phyloP scores from a whole-genome alignment of 768 basidiomycete species.

The Tephrocybe sp. region DNA sequence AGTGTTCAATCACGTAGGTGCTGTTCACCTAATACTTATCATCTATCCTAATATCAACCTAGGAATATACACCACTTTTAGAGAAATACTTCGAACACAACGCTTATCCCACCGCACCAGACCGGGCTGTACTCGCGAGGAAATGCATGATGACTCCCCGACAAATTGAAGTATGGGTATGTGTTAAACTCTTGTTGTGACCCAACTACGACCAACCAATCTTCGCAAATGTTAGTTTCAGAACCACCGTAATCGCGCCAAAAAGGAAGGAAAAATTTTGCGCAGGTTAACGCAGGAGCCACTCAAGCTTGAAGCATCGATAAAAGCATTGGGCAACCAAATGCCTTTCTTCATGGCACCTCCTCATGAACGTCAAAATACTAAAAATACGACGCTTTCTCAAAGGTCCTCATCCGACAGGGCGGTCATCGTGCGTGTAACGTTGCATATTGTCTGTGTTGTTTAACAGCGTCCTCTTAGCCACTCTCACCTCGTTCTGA shows the following conservation, averaged over 20 bases:
- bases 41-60: not conserved
- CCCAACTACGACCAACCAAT: no score
- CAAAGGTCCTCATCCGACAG: no score
- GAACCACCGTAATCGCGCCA: constrained; percentile 47
- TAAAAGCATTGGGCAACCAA: constrained; percentile 23
- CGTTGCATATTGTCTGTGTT: no score
- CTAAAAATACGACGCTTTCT: no score
- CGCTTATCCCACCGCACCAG: constrained; percentile 42
- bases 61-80: constrained; percentile 48
- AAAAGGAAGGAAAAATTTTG: constrained; percentile 25
- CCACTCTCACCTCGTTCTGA: not conserved
- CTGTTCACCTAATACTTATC: not conserved
- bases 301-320: constrained; percentile 18
- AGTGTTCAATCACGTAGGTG: constrained; percentile 8
- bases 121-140: constrained; percentile 40
- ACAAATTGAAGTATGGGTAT: constrained; percentile 57
- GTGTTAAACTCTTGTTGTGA: no score
- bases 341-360: constrained; percentile 29
- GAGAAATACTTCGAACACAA: constrained; percentile 50
- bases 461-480: no score
- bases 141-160: constrained; percentile 41
- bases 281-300: constrained; percentile 20
- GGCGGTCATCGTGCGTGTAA: no score
- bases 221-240: constrained; percentile 42
- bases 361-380: constrained; percentile 10